A percentile compares a stretch with the other conserved stretches of the same genome.
Conservation (phyloP, 169 alveolate genomes). For the Amoebophrya sp. region DNA sequence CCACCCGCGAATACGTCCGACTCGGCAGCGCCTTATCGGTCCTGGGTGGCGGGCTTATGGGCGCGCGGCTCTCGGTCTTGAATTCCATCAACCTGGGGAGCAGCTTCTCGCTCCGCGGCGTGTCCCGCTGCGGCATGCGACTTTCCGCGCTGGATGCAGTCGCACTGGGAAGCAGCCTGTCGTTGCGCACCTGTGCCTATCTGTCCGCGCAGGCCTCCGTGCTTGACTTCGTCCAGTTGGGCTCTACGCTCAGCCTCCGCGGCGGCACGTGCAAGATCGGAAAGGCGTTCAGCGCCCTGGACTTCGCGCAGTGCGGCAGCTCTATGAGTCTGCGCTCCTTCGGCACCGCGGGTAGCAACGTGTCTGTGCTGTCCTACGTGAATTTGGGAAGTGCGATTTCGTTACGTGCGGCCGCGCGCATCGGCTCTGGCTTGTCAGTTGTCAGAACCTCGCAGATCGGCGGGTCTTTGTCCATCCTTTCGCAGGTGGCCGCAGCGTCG, state of each 20-base stretch:
- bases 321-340: not conserved
- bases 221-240: not conserved
- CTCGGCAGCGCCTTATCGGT: not conserved
- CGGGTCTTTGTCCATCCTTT: not conserved
- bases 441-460: not conserved
- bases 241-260: not conserved
- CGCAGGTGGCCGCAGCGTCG: not conserved
- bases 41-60: not conserved
- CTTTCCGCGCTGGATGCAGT: not conserved
- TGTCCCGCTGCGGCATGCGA: not conserved
- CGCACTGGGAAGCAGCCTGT: not conserved
- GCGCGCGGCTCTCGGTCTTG: not conserved
- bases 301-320: not conserved
- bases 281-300: not conserved
- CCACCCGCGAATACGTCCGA: not conserved
- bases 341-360: not conserved
- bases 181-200: no score
- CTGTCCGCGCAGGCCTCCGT: no score
- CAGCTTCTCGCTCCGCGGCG: not conserved
- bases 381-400: conserved; percentile 17
- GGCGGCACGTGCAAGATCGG: not conserved
- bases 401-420: not conserved
- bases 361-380: not conserved
- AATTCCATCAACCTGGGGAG: not conserved
- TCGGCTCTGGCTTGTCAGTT: not conserved